Conservation (phyloP, 1,139 yeast genomes). For the Saccharomyces hybrid region DNA sequence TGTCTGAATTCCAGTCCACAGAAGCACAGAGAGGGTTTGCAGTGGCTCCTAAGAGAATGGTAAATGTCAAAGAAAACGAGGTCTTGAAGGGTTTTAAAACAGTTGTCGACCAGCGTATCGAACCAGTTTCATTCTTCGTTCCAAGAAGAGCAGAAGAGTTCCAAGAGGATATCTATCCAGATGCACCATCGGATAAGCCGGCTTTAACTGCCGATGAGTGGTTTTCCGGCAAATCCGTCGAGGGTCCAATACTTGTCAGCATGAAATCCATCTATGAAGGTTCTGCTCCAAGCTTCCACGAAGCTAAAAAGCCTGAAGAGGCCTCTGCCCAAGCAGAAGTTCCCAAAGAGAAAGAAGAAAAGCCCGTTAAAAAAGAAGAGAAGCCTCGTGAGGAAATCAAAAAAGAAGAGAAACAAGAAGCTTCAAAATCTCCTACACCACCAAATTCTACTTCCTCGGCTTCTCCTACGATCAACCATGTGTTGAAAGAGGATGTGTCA, state of each 20-base stretch:
- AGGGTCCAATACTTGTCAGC: conserved; percentile 73
- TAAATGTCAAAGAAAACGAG: conserved; percentile 76
- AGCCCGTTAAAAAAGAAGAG: conserved; percentile 11
- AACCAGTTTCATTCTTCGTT: conserved; percentile 84
- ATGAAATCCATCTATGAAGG: conserved; percentile 79
- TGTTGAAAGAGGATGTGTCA: conserved; percentile 39
- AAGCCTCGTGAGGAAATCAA: conserved; percentile 13
- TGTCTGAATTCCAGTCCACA: conserved; percentile 78
- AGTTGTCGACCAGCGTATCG: conserved; percentile 71
- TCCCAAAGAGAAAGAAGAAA: conserved; percentile 22
- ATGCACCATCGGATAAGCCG: conserved; percentile 72
- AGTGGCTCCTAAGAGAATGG: conserved; percentile 72
- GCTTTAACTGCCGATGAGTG: conserved; percentile 76
- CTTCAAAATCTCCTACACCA: conserved; percentile 9
- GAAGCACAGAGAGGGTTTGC: conserved; percentile 97
- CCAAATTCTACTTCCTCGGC: conserved; percentile 5
- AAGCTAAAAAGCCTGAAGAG: conserved; percentile 33
- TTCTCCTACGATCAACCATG: conserved; percentile 36
- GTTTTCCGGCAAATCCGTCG: conserved; percentile 65
- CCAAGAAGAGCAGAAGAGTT: conserved; percentile 91
- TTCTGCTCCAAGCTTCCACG: conserved; percentile 38
- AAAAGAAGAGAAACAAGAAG: conserved; percentile 18
- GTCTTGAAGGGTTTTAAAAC: conserved; percentile 75
- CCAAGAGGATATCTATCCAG: conserved; percentile 89
- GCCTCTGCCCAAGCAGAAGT: conserved; percentile 31